Base-by-base conservation (phyloP, 805 yeast genomes). In the Suhomyces sp. region DNA sequence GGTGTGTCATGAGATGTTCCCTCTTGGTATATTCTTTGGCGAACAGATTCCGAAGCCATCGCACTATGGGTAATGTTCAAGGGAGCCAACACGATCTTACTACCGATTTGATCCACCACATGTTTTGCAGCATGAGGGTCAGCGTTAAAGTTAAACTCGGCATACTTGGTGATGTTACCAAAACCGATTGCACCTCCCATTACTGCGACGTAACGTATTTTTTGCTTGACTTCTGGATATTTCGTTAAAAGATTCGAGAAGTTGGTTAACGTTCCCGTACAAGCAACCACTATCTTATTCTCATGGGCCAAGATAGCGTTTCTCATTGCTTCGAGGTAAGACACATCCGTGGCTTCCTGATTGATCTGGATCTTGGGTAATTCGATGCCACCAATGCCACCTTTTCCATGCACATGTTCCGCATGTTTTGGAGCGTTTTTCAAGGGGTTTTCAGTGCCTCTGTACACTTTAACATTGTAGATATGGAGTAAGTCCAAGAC, bases 181-280 rank as follows among this genome's bases (percentile, higher is more conserved):
- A 74, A 66, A 12, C 63, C 58, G 36, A 75, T 53, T 0, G 73
- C 76, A 2, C 95, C 95, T 10, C 95, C 95, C 95, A 88, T 86
- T 14, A 84, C 71, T 9, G 84, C 68, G 12, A 88, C 55, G 34
- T 60, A 70, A 34, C 69, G 70, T 34, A 88, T 65, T 33, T 71
- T 65, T 2, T 55, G 28, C 37, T 62, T 70, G 11, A 76, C 48
- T 14, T 76, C 74, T 0, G 95, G 95, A 46, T 74, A 71, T 27
- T 58, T 58, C 17, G 54, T 45, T 23, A 83, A 66, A 25, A 88
- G 61, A 3, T 67, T 53, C 0, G 88, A 81, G 11, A 84, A 54
- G 49, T 87, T 83, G 4, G 96, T 88, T 47, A 83, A 60, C 0
- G 95, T 76, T 0, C 95, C 96, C 0, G 88, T 79, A 6, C 88